Base-by-base conservation (phyloP, 225 moss, liverwort and hornwort genomes). In the Bryoerythrophyllum caledonicum region DNA sequence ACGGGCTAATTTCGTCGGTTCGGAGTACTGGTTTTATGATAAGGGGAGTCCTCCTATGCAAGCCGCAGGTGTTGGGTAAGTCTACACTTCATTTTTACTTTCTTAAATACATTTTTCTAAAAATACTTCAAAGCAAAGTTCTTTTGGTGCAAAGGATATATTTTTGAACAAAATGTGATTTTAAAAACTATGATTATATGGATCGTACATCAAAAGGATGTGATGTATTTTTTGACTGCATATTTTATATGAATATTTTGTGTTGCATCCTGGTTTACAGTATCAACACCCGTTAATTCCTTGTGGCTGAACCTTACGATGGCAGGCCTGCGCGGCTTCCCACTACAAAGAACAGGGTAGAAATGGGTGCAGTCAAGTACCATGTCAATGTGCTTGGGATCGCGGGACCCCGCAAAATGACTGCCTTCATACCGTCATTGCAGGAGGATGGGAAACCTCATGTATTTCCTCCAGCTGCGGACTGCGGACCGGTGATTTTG, bases 21-120 rank as follows among this genome's bases (percentile, higher is more conserved):
- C 94, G 19, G 86, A 95, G 66, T 99, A 93, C 15, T 99, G 95
- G 93, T 87, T 95, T 75, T 95, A 95, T 72, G 93, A 95, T 65
- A 99, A 88, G 81, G 99, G 93, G 56, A 78, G 78, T 37, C 83
- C 77, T 26, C 82, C 79, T 7, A 21, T 28, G 40, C 76, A 67
- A 7, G 74, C 9, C 25, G 8, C 55, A 60, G 59, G 72, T 27
- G 48, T 63, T 70, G 73, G 81, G 86, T 83, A 68, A 81, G 81
- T 23, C 3, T 67, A 19, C 6, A 64, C 23, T 2, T 64, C 21
- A 64, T 49, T 56, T 37, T 76, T 25, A 53, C 17, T 35, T 49
- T 37, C 25, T 53, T 48, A 46, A 49, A 4, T 49, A 49, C 6
- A 49, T 49, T 6, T 48, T 17, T 49, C 16, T 6, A 49, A 49